Percentiles rank a stretch among this genome's conserved stretches.
Conservation (phyloP, 805 yeast genomes). For the Starmerella lactis-condensi region DNA sequence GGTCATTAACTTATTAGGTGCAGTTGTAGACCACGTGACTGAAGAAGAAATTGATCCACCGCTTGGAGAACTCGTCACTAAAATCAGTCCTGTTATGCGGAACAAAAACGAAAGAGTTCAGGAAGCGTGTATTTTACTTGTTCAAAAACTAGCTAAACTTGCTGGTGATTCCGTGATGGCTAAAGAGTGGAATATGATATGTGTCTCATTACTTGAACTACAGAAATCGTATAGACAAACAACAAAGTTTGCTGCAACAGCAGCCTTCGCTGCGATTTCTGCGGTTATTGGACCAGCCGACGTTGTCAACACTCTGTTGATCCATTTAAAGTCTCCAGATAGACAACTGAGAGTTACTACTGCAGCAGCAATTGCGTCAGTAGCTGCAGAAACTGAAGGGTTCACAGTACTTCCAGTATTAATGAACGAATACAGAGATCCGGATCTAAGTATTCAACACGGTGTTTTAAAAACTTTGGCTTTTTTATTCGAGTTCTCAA, state of each 20-base stretch:
- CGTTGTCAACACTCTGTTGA: slow-evolving; percentile 63
- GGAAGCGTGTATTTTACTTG: slow-evolving; percentile 55
- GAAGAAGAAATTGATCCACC: slow-evolving; percentile 38
- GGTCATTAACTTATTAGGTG: slow-evolving; percentile 47
- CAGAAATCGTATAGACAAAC: slow-evolving; percentile 60
- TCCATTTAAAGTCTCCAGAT: slow-evolving; percentile 78
- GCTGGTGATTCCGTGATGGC: slow-evolving; percentile 74
- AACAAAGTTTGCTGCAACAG: slow-evolving; percentile 69
- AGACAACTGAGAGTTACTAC: slow-evolving; percentile 93
- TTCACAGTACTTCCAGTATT: slow-evolving; percentile 85
- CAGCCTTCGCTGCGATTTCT: slow-evolving; percentile 80
- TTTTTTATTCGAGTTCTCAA: slow-evolving; percentile 84
- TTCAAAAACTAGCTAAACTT: slow-evolving; percentile 48
- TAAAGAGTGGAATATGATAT: slow-evolving; percentile 92
- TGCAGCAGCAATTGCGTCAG: slow-evolving; percentile 93
- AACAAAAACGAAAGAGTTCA: slow-evolving; percentile 85
- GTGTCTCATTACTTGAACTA: slow-evolving; percentile 79
- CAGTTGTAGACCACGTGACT: slow-evolving; percentile 28
- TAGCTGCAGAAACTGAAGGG: slow-evolving; percentile 83
- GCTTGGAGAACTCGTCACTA: slow-evolving; percentile 60
- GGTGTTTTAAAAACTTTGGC: slow-evolving; percentile 84
- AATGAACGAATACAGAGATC: slow-evolving; percentile 65
- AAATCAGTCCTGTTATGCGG: slow-evolving; percentile 76
- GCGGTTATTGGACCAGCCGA: slow-evolving; percentile 92
- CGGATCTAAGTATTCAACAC: slow-evolving; percentile 82